phyloP scores from a whole-genome alignment of 106 monocot genomes.

The Dioscorea alata region DNA sequence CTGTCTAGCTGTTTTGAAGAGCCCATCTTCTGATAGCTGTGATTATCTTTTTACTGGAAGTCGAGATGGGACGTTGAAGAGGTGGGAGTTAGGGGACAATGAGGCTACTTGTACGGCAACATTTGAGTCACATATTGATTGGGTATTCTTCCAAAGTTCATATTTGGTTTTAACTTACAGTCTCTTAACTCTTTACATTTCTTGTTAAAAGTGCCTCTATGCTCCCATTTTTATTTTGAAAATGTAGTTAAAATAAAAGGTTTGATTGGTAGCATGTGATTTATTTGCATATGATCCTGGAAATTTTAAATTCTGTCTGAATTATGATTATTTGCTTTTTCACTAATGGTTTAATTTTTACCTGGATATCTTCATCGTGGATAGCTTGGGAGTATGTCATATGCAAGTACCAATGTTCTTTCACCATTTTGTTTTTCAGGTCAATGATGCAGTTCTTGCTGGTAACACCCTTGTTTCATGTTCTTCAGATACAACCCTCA shows the following conservation, averaged over 20 bases:
- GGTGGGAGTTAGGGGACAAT: conserved; percentile 65
- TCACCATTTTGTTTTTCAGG: conserved; percentile 31
- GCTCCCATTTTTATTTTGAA: too few relatives aligned
- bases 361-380: too few relatives aligned
- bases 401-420: too few relatives aligned
- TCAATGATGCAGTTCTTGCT: conserved; percentile 85
- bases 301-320: too few relatives aligned
- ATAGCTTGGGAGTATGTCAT: too few relatives aligned
- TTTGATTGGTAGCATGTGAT: too few relatives aligned
- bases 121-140: conserved; percentile 96
- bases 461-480: conserved; percentile 88
- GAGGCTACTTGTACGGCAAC: conserved; percentile 73
- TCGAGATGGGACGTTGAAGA: conserved; percentile 92
- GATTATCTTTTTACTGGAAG: conserved; percentile 96
- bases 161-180: background rate
- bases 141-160: conserved; percentile 41
- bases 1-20: conserved; percentile 66
- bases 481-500: conserved; percentile 91
- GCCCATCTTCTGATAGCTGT: conserved; percentile 28
- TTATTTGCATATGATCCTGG: too few relatives aligned
- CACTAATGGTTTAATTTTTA: too few relatives aligned
- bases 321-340: too few relatives aligned
- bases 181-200: background rate
- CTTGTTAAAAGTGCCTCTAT: too few relatives aligned
- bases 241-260: too few relatives aligned